Evolutionary conservation across 169 alveolate genomes (phyloP).

Genomic region (Blepharisma undulans): DNA sequence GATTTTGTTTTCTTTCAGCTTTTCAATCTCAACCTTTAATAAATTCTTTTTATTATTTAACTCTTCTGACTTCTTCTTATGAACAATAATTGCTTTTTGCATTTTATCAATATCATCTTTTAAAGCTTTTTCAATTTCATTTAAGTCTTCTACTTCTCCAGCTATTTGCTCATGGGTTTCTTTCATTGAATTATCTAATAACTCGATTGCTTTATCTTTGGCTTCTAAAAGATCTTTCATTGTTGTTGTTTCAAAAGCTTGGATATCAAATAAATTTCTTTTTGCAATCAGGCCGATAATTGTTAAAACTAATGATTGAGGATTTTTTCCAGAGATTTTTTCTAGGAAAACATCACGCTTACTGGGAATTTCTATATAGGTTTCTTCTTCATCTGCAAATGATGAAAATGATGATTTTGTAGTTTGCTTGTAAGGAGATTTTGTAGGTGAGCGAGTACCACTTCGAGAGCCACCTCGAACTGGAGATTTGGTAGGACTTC

Average conservation of each 20-base stretch:
- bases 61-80: not conserved
- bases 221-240: not conserved
- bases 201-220: not conserved
- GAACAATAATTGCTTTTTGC: not conserved
- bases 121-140: not conserved
- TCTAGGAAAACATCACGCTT: slow-evolving; percentile 7
- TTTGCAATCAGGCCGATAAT: not conserved
- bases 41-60: too few species aligned
- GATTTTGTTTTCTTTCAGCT: not conserved
- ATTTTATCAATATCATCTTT: not conserved
- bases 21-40: not conserved
- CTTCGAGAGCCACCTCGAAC: not conserved
- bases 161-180: slow-evolving; percentile 16
- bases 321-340: not conserved
- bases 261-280: not conserved
- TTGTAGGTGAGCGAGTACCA: not conserved
- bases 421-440: not conserved
- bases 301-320: not conserved
- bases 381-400: not conserved
- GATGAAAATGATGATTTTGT: not conserved
- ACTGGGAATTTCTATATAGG: slow-evolving; percentile 1
- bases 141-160: slow-evolving; percentile 12
- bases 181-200: not conserved
- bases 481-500: slow-evolving; percentile 31
- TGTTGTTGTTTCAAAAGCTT: not conserved